Evolutionary conservation across 1,139 yeast genomes (phyloP).

Genomic region (Diutina sp.): DNA sequence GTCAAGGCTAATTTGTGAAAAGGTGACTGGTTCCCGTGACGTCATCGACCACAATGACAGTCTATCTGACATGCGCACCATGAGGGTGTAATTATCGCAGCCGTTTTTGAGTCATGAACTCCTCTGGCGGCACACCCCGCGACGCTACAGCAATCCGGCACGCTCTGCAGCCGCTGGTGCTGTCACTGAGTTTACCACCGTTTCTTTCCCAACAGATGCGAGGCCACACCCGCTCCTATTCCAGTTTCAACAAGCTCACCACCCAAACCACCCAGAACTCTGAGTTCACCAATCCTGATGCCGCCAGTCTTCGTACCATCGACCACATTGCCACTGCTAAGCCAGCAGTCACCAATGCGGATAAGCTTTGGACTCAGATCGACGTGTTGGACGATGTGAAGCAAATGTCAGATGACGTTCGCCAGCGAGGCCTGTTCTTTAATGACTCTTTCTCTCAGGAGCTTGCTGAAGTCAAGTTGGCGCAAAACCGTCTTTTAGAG

Average conservation of each 20-base stretch:
- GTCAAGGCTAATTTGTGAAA: background rate
- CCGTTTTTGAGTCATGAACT: background rate
- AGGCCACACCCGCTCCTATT: background rate
- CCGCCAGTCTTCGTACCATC: conserved; percentile 17
- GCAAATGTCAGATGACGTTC: conserved; percentile 45
- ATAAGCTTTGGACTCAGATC: conserved; percentile 76
- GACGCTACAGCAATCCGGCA: background rate
- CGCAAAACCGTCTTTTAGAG: conserved; percentile 49
- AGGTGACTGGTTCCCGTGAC: background rate
- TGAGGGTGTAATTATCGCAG: background rate
- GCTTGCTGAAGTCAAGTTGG: conserved; percentile 38
- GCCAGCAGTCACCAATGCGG: conserved; percentile 50
- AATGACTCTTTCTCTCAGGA: conserved; percentile 47
- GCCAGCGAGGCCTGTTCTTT: conserved; percentile 44
- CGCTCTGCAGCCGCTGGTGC: background rate
- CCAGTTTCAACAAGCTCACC: background rate
- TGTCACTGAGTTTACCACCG: background rate
- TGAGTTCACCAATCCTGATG: background rate
- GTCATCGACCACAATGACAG: background rate
- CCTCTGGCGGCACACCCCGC: background rate
- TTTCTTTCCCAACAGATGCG: background rate
- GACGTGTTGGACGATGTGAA: conserved; percentile 78
- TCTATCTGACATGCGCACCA: background rate
- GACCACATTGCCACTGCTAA: conserved; percentile 35
- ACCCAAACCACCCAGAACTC: background rate